Evolutionary conservation across 176 grass and related monocot genomes (phyloP), one percentile per base, ranked within the genome.

Genomic region (Carex pumila): DNA sequence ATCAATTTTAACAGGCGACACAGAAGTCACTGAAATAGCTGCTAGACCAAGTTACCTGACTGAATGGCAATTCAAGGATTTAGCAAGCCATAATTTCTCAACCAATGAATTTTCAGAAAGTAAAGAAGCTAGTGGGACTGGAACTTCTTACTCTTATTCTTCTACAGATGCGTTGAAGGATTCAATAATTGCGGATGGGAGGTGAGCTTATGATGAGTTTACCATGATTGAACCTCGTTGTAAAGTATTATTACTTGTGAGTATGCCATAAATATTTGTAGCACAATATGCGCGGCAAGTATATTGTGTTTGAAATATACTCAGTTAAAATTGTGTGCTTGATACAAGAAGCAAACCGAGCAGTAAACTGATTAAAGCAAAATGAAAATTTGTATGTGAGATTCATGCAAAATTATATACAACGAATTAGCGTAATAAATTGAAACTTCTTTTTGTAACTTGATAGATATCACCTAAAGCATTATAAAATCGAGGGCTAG

Each of bases 1-100:
- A 1, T 8, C 84, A 18, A 91, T 97, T 89, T 87, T 97, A 22
- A 7, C 78, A 0, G 91, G 91, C 0, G 89, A 93, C 17, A 64
- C 84, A 2, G 85, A 88, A 71, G 78, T 85, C 34, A 10, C 11
- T 32, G 89, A 89, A 57, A 85, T 83, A 5, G 61, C 83, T 13
- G 61, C 85, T 8, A 96, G 79, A 86, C 93, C 93, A 17, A 89
- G 91, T 76, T 96, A 96, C 73, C 80, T 97, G 58, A 91, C 92
- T 4, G 92, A 90, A 13, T 92, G 85, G 87, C 87, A 92, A 81
- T 67, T 94, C 81, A 90, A 88, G 53, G 88, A 22, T 61, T 13
- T 82, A 43, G 71, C 85, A 69, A 80, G 54, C 68, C 50, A 37
- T 60, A 88, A 55, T 80, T 92, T 83, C 81, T 53, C 63, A 14